Evolutionary conservation across 192 early-diverging fungal genomes (phyloP).

Genomic region (Umbelopsis isabellina): DNA sequence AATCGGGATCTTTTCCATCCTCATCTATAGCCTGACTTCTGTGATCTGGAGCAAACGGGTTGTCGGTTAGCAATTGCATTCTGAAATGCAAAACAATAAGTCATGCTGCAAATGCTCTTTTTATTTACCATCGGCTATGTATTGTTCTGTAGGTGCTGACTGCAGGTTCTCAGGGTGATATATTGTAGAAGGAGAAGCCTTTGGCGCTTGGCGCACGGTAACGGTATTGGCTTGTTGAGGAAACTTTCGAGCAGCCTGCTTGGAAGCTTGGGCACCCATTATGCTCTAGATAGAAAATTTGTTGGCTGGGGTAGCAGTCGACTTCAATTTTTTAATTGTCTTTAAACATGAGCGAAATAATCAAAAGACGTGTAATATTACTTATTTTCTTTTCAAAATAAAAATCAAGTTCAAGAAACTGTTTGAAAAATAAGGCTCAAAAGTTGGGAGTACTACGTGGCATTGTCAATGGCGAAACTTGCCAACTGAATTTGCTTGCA

Average conservation of each 20-base stretch:
- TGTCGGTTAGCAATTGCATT: not conserved
- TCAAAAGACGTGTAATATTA: too few species aligned
- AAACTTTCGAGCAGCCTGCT: constrained; percentile 31
- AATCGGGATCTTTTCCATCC: constrained; percentile 9
- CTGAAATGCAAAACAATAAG: not conserved
- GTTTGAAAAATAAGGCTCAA: too few species aligned
- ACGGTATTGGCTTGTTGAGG: constrained; percentile 25
- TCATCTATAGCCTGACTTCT: constrained; percentile 5
- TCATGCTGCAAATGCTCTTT: not conserved
- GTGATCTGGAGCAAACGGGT: not conserved
- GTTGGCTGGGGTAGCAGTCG: not conserved
- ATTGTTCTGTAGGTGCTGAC: not conserved
- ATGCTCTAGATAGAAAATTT: constrained; percentile 1
- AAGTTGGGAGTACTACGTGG: too few species aligned
- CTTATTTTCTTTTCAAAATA: too few species aligned
- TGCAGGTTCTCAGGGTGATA: not conserved
- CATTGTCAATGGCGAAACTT: not conserved
- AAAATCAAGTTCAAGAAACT: too few species aligned
- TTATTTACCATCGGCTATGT: constrained; percentile 7
- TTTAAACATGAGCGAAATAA: too few species aligned
- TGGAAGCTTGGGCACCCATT: constrained; percentile 29
- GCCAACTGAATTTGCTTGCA: not conserved
- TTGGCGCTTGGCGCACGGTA: constrained; percentile 18
- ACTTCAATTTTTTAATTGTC: too few species aligned
- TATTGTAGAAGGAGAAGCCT: constrained; percentile 23